These are phyloP conservation scores for Lactarius indigo DNA, from an alignment of 768 basidiomycete genomes.

Conservation along the genomic window DNA sequence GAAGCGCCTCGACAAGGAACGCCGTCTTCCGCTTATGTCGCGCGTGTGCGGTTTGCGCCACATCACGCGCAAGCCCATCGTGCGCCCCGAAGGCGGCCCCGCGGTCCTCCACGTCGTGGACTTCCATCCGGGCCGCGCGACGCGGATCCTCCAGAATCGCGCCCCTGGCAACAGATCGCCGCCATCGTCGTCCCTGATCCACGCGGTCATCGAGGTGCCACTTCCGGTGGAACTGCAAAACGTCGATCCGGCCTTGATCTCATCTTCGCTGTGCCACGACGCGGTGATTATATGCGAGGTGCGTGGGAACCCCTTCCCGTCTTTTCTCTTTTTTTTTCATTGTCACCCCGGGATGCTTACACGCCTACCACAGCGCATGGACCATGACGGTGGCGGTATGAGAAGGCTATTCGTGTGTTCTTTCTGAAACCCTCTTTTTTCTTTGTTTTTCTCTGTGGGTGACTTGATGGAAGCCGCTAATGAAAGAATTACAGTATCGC, in stretches of 20 bases:
- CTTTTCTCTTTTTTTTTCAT: background rate
- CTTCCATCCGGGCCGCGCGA: background rate
- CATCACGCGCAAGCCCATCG: background rate
- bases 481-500: background rate
- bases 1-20: background rate
- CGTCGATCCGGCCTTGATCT: background rate
- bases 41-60: slow-evolving; percentile 1
- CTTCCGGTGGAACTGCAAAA: background rate
- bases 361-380: background rate
- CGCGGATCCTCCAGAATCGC: background rate
- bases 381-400: background rate
- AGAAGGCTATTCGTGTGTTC: background rate
- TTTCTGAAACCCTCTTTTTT: background rate
- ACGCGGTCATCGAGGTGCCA: background rate
- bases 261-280: slow-evolving; percentile 1
- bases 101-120: background rate
- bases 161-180: background rate
- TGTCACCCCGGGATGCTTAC: background rate
- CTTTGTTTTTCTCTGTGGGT: background rate
- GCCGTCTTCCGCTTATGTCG: background rate
- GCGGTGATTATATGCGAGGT: slow-evolving; percentile 5
- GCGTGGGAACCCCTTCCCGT: background rate
- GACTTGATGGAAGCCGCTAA: background rate
- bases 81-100: background rate
- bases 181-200: background rate